Evolutionary conservation across 2,329 filamentous ascomycete genomes (phyloP), one percentile per base, ranked within the genome.

Genomic region (Calonectria pseudoreteaudii): DNA sequence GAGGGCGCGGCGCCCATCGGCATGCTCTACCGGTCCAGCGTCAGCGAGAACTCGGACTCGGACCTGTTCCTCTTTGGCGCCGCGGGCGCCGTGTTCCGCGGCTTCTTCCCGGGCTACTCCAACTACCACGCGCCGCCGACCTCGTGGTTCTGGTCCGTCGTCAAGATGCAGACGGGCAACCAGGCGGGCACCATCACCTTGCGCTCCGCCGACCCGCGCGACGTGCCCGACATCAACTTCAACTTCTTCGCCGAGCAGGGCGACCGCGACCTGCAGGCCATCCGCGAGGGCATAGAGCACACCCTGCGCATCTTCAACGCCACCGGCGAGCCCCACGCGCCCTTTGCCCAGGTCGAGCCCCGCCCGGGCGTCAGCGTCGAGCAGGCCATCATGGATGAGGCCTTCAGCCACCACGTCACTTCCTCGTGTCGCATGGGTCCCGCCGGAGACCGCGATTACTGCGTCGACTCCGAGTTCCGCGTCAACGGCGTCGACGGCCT

Each of bases 131-230:
- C 80, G 73, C 79, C 66, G 83, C 83, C 74, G 1, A 71, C 67
- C 0, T 75, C 74, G 0, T 78, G 69, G 71, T 78, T 77, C 52
- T 78, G 71, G 73, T 75, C 76, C 0, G 62, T 78, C 0, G 71
- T 94, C 73, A 92, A 93, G 82, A 88, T 89, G 2, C 92, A 93
- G 79, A 88, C 91, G 0, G 89, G 90, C 50, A 94, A 94, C 68
- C 84, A 81, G 1, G 89, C 88, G 8, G 93, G 93, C 16, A 89
- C 87, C 0, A 91, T 95, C 6, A 88, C 82, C 0, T 88, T 95
- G 8, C 86, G 86, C 13, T 92, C 90, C 0, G 83, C 88, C 0
- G 89, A 94, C 78, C 92, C 93, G 0, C 88, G 90, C 2, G 92
- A 94, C 71, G 85, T 87, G 0, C 93, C 93, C 0, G 82, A 89